Evolutionary conservation across 331 rosid species (phyloP), one percentile per base, ranked within the genome.

Genomic region (Malus hybrid): DNA sequence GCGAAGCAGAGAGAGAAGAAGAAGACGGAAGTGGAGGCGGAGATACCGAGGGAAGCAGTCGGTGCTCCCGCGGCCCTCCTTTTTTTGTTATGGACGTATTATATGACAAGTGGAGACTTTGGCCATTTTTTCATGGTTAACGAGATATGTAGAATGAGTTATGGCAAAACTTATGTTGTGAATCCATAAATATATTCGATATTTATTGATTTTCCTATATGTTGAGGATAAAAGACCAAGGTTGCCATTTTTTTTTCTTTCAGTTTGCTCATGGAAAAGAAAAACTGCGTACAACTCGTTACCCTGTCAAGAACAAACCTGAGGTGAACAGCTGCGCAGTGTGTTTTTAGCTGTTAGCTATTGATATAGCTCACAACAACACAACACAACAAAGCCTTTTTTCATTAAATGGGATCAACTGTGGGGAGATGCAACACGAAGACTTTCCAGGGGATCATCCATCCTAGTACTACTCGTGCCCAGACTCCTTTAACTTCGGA

Each of bases 231-330:
- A 8, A 39, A 39, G 12, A 0, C 1, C 0, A 39, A 39, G 12
- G 5, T 10, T 42, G 48, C 48, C 61, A 18, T 79, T 60, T 76
- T 42, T 10, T 42, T 10, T 42, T 3, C 48, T 42, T 82, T 80
- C 85, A 93, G 98, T 81, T 79, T 85, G 82, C 81, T 36, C 87
- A 57, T 34, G 83, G 88, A 67, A 88, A 82, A 75, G 92, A 90
- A 71, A 90, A 89, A 62, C 65, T 74, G 19, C 91, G 80, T 61
- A 76, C 83, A 57, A 71, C 36, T 83, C 83, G 82, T 77, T 65
- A 24, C 73, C 59, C 78, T 71, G 74, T 36, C 79, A 88, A 54
- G 80, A 65, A 28, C 85, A 84, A 79, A 80, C 36, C 82, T 70
- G 89, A 85, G 89, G 93, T 87, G 75, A 44, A 55, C 76, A 75